phyloP scores from a whole-genome alignment of 73 alveolate species.

The Paramecium tetraurelia region DNA sequence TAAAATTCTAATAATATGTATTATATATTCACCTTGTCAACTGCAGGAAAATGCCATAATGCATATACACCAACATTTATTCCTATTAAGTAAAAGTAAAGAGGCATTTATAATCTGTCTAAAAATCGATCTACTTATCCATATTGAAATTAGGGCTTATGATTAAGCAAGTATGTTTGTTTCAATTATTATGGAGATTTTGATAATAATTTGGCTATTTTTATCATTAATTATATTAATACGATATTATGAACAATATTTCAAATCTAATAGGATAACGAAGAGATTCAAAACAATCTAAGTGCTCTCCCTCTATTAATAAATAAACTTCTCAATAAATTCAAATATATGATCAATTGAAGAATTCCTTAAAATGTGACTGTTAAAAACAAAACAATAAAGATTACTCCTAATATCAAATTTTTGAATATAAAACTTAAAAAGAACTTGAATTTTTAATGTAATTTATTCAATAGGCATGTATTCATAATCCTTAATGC shows the following conservation, averaged over 20 bases:
- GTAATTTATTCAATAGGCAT: background rate
- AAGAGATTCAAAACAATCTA: background rate
- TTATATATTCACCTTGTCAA: background rate
- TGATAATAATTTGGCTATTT: background rate
- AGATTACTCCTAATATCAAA: background rate
- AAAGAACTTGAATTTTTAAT: background rate
- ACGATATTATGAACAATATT: background rate
- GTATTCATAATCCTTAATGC: background rate
- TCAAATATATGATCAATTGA: background rate
- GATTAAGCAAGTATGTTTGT: background rate
- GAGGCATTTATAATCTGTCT: background rate
- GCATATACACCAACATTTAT: constrained; percentile 41
- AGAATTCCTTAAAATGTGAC: background rate
- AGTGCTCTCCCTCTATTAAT: background rate
- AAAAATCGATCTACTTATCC: background rate
- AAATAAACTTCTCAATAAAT: background rate
- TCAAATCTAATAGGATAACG: background rate
- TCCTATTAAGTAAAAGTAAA: constrained; percentile 18
- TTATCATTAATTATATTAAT: background rate
- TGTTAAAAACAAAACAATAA: background rate
- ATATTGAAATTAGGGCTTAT: background rate
- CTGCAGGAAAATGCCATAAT: constrained; percentile 41
- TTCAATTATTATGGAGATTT: constrained; percentile 5
- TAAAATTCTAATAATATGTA: background rate
- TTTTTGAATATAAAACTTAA: background rate